Conservation (phyloP, 2,329 filamentous ascomycete species). For the Fusarium hainanense region DNA sequence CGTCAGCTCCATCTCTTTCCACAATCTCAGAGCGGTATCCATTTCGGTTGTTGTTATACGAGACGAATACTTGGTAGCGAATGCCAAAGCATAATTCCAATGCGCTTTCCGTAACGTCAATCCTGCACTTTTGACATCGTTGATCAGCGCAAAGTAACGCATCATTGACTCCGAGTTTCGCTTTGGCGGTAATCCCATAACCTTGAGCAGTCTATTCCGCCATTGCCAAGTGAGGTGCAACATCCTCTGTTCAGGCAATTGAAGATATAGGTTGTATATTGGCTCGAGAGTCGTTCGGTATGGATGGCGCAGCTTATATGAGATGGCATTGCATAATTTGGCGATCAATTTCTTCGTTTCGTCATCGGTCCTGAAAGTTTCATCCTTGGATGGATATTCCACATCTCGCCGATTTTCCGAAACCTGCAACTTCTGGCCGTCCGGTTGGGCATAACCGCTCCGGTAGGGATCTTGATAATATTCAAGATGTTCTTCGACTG, state of each 20-base stretch:
- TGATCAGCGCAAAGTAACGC: slow-evolving; percentile 83
- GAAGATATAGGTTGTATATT: slow-evolving; percentile 62
- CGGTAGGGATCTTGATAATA: slow-evolving; percentile 65
- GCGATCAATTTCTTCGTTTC: slow-evolving; percentile 51
- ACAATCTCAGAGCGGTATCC: slow-evolving; percentile 75
- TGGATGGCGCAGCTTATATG: slow-evolving; percentile 56
- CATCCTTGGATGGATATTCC: slow-evolving; percentile 57
- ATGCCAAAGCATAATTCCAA: slow-evolving; percentile 87
- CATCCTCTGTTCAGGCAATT: slow-evolving; percentile 65
- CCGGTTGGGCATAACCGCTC: slow-evolving; percentile 63
- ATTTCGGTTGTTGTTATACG: slow-evolving; percentile 68
- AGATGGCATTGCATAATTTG: slow-evolving; percentile 56
- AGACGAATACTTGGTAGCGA: slow-evolving; percentile 77
- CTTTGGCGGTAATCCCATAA: slow-evolving; percentile 72
- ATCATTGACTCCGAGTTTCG: slow-evolving; percentile 73
- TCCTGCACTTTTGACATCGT: slow-evolving; percentile 81
- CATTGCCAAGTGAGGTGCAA: slow-evolving; percentile 60
- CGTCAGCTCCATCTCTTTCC: slow-evolving; percentile 88
- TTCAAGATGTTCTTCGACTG: slow-evolving; percentile 65
- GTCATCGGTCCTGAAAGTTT: slow-evolving; percentile 52
- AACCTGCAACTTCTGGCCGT: slow-evolving; percentile 61
- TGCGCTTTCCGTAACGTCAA: slow-evolving; percentile 74
- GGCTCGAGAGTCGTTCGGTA: slow-evolving; percentile 54
- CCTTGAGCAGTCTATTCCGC: slow-evolving; percentile 73
- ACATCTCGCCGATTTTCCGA: slow-evolving; percentile 63